A percentile compares a stretch with the other conserved stretches of the same genome.
phyloP scores from a whole-genome alignment of 805 yeast species.

The Zygosaccharomyces bailii region DNA sequence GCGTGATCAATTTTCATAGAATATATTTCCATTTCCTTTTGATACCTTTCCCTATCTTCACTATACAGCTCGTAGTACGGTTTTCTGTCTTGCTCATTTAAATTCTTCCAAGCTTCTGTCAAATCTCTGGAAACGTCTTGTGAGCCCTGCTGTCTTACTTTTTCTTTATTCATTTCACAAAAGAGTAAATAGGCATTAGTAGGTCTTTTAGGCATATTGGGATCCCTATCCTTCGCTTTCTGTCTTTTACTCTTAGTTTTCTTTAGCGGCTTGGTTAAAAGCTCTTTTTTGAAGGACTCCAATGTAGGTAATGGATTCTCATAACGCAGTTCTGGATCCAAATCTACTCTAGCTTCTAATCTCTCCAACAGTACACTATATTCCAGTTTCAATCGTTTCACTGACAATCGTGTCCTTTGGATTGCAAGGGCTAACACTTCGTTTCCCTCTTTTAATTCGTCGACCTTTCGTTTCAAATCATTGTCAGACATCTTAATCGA shows the following conservation, averaged over 20 bases:
- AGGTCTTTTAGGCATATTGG: slow-evolving; percentile 83
- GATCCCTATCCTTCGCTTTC: slow-evolving; percentile 59
- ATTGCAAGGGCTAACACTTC: slow-evolving; percentile 73
- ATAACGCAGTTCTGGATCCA: slow-evolving; percentile 31
- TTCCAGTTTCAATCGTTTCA: slow-evolving; percentile 77
- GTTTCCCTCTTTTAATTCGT: slow-evolving; percentile 71
- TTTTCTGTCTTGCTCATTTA: slow-evolving; percentile 63
- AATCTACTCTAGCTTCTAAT: slow-evolving; percentile 56
- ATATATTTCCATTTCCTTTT: slow-evolving; percentile 63
- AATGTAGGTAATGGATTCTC: slow-evolving; percentile 35
- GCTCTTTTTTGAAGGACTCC: slow-evolving; percentile 28
- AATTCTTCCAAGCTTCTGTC: slow-evolving; percentile 81
- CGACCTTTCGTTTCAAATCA: slow-evolving; percentile 64
- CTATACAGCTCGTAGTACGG: slow-evolving; percentile 74
- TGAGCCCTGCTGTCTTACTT: slow-evolving; percentile 55
- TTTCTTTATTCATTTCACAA: slow-evolving; percentile 82
- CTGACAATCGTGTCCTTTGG: slow-evolving; percentile 68
- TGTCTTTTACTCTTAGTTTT: slow-evolving; percentile 30
- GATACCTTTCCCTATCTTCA: slow-evolving; percentile 73
- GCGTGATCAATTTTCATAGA: slow-evolving; percentile 21
- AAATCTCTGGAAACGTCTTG: slow-evolving; percentile 71
- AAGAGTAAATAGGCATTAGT: slow-evolving; percentile 84
- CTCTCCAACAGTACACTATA: slow-evolving; percentile 76
- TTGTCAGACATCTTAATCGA: slow-evolving; percentile 35
- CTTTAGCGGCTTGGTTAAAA: slow-evolving; percentile 24